Base-by-base conservation (phyloP, 1,284 basidiomycete genomes). In the Trichosporon inkin region DNA sequence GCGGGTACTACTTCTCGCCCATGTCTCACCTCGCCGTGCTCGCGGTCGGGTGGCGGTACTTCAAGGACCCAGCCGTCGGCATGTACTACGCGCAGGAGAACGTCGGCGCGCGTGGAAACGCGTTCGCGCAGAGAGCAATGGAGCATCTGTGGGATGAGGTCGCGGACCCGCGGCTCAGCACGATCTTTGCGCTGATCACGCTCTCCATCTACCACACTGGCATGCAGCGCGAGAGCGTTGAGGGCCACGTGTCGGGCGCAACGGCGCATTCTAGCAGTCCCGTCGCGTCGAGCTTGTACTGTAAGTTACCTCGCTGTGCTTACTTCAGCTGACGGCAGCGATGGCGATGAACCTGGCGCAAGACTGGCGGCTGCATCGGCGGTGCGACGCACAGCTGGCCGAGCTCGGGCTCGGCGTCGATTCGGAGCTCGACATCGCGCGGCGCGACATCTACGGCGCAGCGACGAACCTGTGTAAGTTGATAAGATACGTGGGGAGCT, bases 31-130 rank as follows among this genome's bases (percentile, higher is more conserved):
- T 68, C 2, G 53, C 57, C 16, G 32, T 63, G 16, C 60, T 68
- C 19, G 64, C 54, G 2, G 58, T 68, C 16, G 67, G 67, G 10
- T 68, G 64, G 64, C 53, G 67, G 22, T 64, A 68, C 51, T 53
- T 58, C 28, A 53, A 41, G 2, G 62, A 66, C 53, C 34, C 52
- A 1, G 39, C 62, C 10, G 17, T 62, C n/a, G n/a, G 37, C 11
- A 60, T 61, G 55, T 66, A 68, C 58, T 63, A 64, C 47, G 49
- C 58, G 5, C 53, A 52, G 13, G 52, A 52, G n/a, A 32, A 17
- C 16, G 35, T 24, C 1, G 47, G 53, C 10, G 19, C 58, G 8
- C 56, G 62, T 22, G 67, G 67, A 10, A 51, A 61, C 24, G 62
- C 55, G 24, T 68, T 62, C 39, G 44, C 61, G 13, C 51, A 62